These are phyloP conservation scores for Penicillium crystallinum DNA, from an alignment of 495 filamentous ascomycete genomes.

Conservation along the genomic window DNA sequence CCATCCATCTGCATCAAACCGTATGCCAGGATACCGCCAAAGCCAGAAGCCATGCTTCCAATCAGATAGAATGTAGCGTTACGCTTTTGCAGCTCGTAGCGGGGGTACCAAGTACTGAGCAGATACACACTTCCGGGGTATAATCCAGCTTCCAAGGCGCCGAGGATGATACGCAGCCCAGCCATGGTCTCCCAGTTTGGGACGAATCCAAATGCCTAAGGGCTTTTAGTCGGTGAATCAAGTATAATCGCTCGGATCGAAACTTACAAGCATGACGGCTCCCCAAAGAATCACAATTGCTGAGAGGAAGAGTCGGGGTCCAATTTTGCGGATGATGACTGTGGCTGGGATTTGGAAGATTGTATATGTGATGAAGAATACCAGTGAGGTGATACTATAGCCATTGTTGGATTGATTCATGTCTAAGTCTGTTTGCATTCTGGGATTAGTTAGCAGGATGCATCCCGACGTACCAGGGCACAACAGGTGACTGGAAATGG, in stretches of 20 bases:
- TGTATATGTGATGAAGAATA: conserved; percentile 15
- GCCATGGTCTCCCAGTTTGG: conserved; percentile 45
- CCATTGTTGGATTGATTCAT: conserved; percentile 7
- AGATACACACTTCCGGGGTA: conserved; percentile 53
- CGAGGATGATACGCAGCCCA: conserved; percentile 52
- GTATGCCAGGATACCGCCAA: conserved; percentile 56
- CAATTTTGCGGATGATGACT: conserved; percentile 49
- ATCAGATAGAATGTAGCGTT: conserved; percentile 50
- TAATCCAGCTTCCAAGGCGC: conserved; percentile 55
- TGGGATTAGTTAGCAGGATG: not conserved
- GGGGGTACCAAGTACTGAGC: conserved; percentile 51
- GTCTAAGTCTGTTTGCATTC: conserved; percentile 5
- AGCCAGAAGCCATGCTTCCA: conserved; percentile 50
- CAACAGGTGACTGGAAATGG: too few species aligned
- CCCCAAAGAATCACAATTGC: conserved; percentile 45
- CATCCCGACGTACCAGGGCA: too few species aligned
- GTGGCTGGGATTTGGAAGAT: conserved; percentile 26
- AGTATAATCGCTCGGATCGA: not conserved
- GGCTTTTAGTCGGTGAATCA: not conserved
- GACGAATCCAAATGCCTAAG: conserved; percentile 40
- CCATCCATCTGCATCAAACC: conserved; percentile 50
- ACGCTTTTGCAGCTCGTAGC: conserved; percentile 53
- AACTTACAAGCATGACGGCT: conserved; percentile 41
- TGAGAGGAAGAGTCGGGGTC: conserved; percentile 47
- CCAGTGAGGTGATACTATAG: conserved; percentile 4